Evolutionary conservation across 1,284 basidiomycete species (phyloP), one percentile per base, ranked within the genome.

Genomic region (Naganishia liquefaciens): DNA sequence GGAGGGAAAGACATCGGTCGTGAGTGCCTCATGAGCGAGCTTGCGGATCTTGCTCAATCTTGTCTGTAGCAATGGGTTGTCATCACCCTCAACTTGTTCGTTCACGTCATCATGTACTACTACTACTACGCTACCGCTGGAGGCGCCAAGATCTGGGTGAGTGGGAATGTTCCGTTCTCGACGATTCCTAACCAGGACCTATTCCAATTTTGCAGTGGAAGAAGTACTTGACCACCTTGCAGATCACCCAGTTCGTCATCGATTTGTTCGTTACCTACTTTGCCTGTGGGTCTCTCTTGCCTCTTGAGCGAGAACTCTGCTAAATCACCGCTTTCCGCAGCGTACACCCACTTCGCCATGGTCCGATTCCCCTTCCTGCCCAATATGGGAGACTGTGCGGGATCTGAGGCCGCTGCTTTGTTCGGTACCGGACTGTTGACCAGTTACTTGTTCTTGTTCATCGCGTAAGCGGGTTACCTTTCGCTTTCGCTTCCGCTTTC

Each of bases 81-180:
- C 69, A 99, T 99, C 78, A 80, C 83, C 63, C 86, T 97, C 73
- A 99, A 99, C 83, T 83, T 99, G 66, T 81, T 85, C 65, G 96
- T 99, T 54, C 96, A 99, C 81, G 93, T 99, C 74, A 81, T 98
- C 73, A 99, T 99, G 96, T 99, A 96, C 82, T 96, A 98, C 81
- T 97, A 97, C 82, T 96, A 96, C 82, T 96, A 88, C 80, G 93
- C 92, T 47, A 96, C 94, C 62, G 93, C 94, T 63, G 91, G 93
- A 74, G 94, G 94, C 72, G 89, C 89, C 75, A 91, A 85, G 81
- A 91, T 97, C 80, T 97, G 94, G 94, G 91, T 92, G 78, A 64
- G 84, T 75, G 70, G 71, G 46, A 17, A 28, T 17, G n/a, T 49
- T 33, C 39, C 21, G 37, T 23, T 30, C 19, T 65, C 9, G 19